Percentiles rank a stretch among this genome's conserved stretches.
phyloP scores from a whole-genome alignment of 352 stramenopile genomes.

The Thalassiosira allenii region DNA sequence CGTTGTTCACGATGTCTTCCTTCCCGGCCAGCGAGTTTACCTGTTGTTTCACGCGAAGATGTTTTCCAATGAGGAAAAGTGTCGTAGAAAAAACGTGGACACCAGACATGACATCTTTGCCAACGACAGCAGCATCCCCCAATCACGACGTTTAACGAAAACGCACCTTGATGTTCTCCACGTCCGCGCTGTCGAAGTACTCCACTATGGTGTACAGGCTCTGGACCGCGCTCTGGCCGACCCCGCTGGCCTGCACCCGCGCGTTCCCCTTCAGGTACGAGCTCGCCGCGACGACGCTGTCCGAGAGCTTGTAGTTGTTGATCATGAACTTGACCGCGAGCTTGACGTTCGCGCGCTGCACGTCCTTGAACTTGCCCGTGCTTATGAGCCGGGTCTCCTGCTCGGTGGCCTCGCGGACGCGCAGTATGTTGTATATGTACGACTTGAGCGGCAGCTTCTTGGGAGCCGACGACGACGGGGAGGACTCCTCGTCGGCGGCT shows the following conservation, averaged over 20 bases:
- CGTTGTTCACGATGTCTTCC: slow-evolving; percentile 78
- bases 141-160: too few relatives aligned
- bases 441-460: slow-evolving; percentile 49
- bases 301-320: slow-evolving; percentile 84
- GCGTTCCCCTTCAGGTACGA: slow-evolving; percentile 67
- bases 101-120: too few relatives aligned
- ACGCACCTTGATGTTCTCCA: slow-evolving; percentile 87
- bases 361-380: slow-evolving; percentile 86
- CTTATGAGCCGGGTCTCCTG: slow-evolving; percentile 85
- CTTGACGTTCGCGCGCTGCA: slow-evolving; percentile 86
- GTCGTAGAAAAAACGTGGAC: too few relatives aligned
- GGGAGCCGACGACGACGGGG: slow-evolving; percentile 14
- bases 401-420: slow-evolving; percentile 80
- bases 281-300: slow-evolving; percentile 76
- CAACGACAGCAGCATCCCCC: too few relatives aligned
- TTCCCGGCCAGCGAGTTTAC: slow-evolving; percentile 72
- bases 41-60: too few relatives aligned
- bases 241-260: slow-evolving; percentile 65
- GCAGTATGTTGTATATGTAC: slow-evolving; percentile 77
- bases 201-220: slow-evolving; percentile 86
- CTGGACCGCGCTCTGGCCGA: slow-evolving; percentile 76
- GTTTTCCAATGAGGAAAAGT: too few relatives aligned
- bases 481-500: slow-evolving; percentile 30
- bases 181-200: slow-evolving; percentile 86
- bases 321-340: slow-evolving; percentile 86